phyloP scores from a whole-genome alignment of 2,329 filamentous ascomycete genomes.

The Cladosporium phlei region DNA sequence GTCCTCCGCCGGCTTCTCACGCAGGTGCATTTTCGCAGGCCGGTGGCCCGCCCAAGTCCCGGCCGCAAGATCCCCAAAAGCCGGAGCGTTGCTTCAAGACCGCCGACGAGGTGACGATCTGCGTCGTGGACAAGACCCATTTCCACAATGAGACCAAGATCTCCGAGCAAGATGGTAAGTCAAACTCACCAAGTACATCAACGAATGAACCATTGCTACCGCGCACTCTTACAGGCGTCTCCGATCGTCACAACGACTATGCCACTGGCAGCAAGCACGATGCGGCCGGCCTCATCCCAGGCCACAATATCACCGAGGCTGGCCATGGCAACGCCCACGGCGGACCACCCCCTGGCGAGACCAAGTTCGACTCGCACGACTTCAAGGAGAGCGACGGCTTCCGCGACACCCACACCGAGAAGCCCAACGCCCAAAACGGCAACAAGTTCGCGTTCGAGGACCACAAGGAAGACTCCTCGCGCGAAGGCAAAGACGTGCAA shows the following conservation, averaged over 20 bases:
- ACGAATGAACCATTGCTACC: neutral
- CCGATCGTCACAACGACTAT: slow-evolving; percentile 14
- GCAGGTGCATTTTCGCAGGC: too few species aligned
- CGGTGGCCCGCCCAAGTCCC: too few species aligned
- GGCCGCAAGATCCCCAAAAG: neutral
- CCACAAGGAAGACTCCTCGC: slow-evolving; percentile 2
- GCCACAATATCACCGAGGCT: slow-evolving; percentile 1
- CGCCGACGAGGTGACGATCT: neutral
- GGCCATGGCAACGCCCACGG: neutral
- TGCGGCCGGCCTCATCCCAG: slow-evolving; percentile 2
- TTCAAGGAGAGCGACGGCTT: slow-evolving; percentile 1
- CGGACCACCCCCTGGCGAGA: neutral
- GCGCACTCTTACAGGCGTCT: slow-evolving; percentile 1
- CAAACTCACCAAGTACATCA: neutral
- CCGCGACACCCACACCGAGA: neutral
- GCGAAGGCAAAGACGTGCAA: neutral
- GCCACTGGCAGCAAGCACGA: neutral
- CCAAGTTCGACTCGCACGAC: neutral
- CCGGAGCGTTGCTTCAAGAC: slow-evolving; percentile 3
- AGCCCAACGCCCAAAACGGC: neutral
- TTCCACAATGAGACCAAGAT: neutral
- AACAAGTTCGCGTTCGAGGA: slow-evolving; percentile 5
- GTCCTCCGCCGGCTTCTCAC: too few species aligned
- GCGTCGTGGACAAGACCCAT: neutral
- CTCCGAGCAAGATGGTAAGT: neutral